These are phyloP conservation scores for Penicillium freii DNA, from an alignment of 2,329 filamentous ascomycete species.

Conservation along the genomic window DNA sequence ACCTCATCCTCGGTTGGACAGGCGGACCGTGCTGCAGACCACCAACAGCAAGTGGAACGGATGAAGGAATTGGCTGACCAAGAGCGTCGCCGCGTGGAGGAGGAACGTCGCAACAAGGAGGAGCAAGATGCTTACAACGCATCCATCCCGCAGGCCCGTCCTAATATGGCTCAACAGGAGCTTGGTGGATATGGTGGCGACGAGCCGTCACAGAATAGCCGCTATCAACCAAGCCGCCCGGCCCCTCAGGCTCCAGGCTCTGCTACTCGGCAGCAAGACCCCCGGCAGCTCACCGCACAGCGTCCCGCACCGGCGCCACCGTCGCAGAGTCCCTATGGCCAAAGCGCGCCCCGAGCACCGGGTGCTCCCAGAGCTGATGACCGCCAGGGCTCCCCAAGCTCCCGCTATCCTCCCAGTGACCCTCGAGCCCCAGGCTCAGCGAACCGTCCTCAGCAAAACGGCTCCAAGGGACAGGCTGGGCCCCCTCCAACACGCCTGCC, in stretches of 20 bases:
- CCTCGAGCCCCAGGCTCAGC: slow-evolving; percentile 42
- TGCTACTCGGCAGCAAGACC: slow-evolving; percentile 49
- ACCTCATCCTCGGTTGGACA: slow-evolving; percentile 48
- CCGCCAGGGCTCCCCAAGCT: slow-evolving; percentile 35
- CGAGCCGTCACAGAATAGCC: slow-evolving; percentile 48
- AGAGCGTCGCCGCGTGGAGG: slow-evolving; percentile 51
- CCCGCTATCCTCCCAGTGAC: slow-evolving; percentile 35
- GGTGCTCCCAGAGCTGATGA: slow-evolving; percentile 32
- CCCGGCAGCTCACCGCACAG: slow-evolving; percentile 66
- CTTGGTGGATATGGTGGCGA: slow-evolving; percentile 67
- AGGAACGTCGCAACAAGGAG: slow-evolving; percentile 61
- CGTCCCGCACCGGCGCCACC: slow-evolving; percentile 74
- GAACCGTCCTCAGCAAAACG: slow-evolving; percentile 47
- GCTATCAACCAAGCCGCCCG: slow-evolving; percentile 82
- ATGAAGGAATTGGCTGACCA: slow-evolving; percentile 59
- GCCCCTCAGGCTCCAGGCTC: slow-evolving; percentile 72
- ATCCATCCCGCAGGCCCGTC: slow-evolving; percentile 76
- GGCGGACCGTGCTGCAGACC: slow-evolving; percentile 52
- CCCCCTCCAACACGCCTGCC: slow-evolving; percentile 58
- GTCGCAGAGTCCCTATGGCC: slow-evolving; percentile 34
- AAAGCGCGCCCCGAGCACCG: slow-evolving; percentile 36
- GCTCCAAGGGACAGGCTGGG: slow-evolving; percentile 40
- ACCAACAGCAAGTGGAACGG: slow-evolving; percentile 44
- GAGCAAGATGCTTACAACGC: slow-evolving; percentile 89
- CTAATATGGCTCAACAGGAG: slow-evolving; percentile 84